Evolutionary conservation across 1,139 yeast species (phyloP), one percentile per base, ranked within the genome.

Genomic region (Hyphopichia pseudoburtonii): DNA sequence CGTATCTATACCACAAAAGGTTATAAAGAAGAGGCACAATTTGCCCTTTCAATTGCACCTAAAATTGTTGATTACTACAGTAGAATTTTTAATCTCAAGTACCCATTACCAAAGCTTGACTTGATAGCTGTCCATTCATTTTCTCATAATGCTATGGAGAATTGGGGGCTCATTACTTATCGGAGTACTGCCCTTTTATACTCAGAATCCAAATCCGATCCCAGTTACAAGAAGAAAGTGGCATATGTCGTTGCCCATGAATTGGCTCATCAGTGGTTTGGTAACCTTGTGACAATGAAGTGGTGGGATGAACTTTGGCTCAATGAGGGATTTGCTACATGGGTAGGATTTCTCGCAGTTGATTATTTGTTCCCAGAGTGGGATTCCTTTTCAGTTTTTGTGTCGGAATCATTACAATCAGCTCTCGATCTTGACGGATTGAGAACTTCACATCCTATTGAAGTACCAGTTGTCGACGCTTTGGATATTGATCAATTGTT

Each of bases 71-170:
- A 75, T 49, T 82, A 77, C 59, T 84, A 79, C 51, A 84, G 85
- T 36, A 62, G 70, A 45, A 70, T 80, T 23, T 84, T 84, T 53
- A 82, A 77, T 41, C 70, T 82, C 41, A 76, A 81, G 46, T 84
- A 82, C 52, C 86, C 86, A 21, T 67, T 84, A 46, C 87, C 90
- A 32, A 86, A 84, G 61, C 69, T 82, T 60, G 90, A 84, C 57
- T 69, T 82, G 61, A 79, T 87, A 44, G 89, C 88, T 10, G 84
- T 83, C 37, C 90, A 83, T 51, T 81, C 84, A 45, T 84, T 82
- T 54, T 73, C 85, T 19, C 87, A 84, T 37, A 87, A 86, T 51
- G 92, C 90, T 35, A 87, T 87, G 96, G 96, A 87, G 66, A 87
- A 87, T 68, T 86, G 90, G 86, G 95, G 95, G 37, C 66, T 86